Percentiles rank a stretch among this genome's conserved stretches.
These are phyloP conservation scores for Talaromyces sp. DNA, from an alignment of 2,329 filamentous ascomycete genomes.

Conservation along the genomic window DNA sequence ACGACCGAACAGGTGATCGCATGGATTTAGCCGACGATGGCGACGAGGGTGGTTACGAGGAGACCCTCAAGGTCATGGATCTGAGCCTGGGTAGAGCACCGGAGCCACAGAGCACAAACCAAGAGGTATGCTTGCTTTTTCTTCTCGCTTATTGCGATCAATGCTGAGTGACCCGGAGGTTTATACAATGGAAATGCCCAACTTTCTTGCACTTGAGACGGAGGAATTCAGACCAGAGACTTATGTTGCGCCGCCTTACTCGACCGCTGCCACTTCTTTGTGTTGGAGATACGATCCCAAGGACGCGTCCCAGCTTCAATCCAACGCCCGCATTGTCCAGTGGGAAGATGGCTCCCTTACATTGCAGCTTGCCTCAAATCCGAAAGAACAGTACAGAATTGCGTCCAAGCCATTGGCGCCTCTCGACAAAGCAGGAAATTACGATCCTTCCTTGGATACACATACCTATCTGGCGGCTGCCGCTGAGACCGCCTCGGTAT, in stretches of 20 bases:
- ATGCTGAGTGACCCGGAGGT: conserved; percentile 34
- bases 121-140: conserved; percentile 27
- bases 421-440: conserved; percentile 48
- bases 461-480: conserved; percentile 62
- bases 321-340: conserved; percentile 60
- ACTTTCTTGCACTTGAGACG: conserved; percentile 58
- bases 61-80: conserved; percentile 52
- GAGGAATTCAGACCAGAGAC: conserved; percentile 57
- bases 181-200: conserved; percentile 61
- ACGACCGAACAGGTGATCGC: conserved; percentile 47
- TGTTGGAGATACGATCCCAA: conserved; percentile 64
- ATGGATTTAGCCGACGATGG: conserved; percentile 42
- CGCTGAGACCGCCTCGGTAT: conserved; percentile 52
- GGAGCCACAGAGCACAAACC: conserved; percentile 48
- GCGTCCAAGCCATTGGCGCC: conserved; percentile 55
- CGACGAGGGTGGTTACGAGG: conserved; percentile 34
- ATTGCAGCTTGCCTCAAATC: conserved; percentile 60
- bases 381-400: conserved; percentile 57
- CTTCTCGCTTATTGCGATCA: neutral
- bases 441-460: conserved; percentile 54
- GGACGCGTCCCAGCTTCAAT: conserved; percentile 54
- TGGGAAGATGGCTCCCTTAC: conserved; percentile 66
- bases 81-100: conserved; percentile 54
- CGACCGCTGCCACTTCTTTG: conserved; percentile 60
- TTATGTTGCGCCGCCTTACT: conserved; percentile 59